phyloP scores from a whole-genome alignment of 805 yeast genomes.

The Yarrowia sp. region DNA sequence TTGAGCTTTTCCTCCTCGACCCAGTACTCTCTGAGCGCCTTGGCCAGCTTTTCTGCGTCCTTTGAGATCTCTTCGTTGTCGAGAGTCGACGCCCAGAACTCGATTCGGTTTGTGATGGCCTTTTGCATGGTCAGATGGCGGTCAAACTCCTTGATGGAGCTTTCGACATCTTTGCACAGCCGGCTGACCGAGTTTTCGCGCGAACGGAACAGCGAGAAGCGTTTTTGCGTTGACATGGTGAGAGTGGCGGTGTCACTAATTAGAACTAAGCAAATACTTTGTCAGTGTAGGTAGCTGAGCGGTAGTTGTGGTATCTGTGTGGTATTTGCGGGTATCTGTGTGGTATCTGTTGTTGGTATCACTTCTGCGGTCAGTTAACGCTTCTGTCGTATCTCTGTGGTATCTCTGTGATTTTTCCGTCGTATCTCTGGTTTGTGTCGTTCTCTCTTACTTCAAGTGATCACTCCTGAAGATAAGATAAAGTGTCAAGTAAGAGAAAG shows the following conservation, averaged over 20 bases:
- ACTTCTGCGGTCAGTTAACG: neutral
- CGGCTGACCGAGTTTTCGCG: conserved; percentile 31
- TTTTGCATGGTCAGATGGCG: conserved; percentile 30
- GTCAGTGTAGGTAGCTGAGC: too few relatives aligned
- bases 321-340: neutral
- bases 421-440: too few relatives aligned
- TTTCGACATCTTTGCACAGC: conserved; percentile 32
- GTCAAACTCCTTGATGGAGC: conserved; percentile 36
- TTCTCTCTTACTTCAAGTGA: too few relatives aligned
- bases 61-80: conserved; percentile 16
- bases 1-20: conserved; percentile 34
- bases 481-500: neutral
- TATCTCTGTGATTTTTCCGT: neutral
- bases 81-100: conserved; percentile 37
- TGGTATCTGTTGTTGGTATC: neutral
- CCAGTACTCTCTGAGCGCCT: conserved; percentile 26
- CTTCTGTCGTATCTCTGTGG: neutral
- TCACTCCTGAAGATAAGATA: too few relatives aligned
- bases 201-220: conserved; percentile 17
- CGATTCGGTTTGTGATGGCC: conserved; percentile 36
- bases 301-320: neutral
- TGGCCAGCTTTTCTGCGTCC: conserved; percentile 28
- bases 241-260: too few relatives aligned
- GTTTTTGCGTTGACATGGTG: conserved; percentile 20
- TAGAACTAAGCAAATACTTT: too few relatives aligned